Evolutionary conservation across 306 rosid species (phyloP), one percentile per base, ranked within the genome.

Genomic region (Cicer judaicum): DNA sequence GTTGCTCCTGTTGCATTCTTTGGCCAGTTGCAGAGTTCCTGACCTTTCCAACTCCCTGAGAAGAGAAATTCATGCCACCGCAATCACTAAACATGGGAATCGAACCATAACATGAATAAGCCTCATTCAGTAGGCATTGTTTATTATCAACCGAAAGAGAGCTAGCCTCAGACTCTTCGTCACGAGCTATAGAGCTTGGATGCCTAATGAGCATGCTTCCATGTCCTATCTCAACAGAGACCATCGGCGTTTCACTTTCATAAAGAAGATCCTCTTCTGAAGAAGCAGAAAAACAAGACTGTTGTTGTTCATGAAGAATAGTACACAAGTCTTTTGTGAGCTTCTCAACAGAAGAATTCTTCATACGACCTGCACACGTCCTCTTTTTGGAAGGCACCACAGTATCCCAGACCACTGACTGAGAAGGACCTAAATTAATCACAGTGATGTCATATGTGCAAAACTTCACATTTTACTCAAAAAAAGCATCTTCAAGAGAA

Each of bases 131-230:
- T 40, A 81, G 82, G 81, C 84, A 86, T 40, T 82, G 90, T 75
- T 86, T 85, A 85, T 91, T 91, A 81, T 92, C 99, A 78, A 94
- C 88, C 16, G 97, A 92, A 70, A 92, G 88, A 38, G 99, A 94
- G 88, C 99, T 94, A 79, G 97, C 98, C 84, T 94, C 99, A 7
- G 99, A 94, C 85, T 94, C 99, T 83, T 94, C 99, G 46, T 94
- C 96, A 40, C 96, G 90, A 57, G 85, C 87, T 66, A 91, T 84
- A 50, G 91, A 85, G 81, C 88, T 90, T 1, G 99, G 99, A 84
- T 92, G 97, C 92, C 96, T 86, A 15, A 94, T 88, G 68, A 94
- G 97, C 83, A 94, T 91, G 83, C 96, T 92, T 81, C 99, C 99
- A 83, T 94, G 99, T 84, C 99, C 99, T 76, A 92, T 92, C 88